phyloP scores from a whole-genome alignment of 148 eudicot genomes.

The Tetragonia tetragonoides region DNA sequence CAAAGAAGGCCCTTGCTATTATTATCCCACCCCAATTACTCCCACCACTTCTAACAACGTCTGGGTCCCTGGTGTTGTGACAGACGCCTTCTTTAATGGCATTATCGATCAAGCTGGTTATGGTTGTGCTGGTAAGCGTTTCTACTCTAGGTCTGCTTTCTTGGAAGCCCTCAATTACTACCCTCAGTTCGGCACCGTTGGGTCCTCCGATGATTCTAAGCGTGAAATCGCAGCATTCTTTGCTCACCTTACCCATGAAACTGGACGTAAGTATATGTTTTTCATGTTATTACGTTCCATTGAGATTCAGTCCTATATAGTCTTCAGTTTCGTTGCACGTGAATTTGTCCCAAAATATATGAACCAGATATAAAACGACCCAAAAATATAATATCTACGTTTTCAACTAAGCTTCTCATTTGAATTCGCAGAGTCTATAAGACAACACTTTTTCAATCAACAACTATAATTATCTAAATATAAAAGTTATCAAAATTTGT shows the following conservation, averaged over 20 bases:
- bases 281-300: not conserved
- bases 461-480: too few species aligned
- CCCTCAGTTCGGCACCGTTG: slow-evolving; percentile 46
- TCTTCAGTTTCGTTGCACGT: too few species aligned
- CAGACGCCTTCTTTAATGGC: slow-evolving; percentile 41
- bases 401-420: too few species aligned
- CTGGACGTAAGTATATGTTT: slow-evolving; percentile 50
- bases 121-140: slow-evolving; percentile 49
- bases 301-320: not conserved
- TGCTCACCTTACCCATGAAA: slow-evolving; percentile 67
- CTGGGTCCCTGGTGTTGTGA: slow-evolving; percentile 38
- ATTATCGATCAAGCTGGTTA: slow-evolving; percentile 36
- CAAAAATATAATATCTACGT: too few species aligned
- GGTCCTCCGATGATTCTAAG: slow-evolving; percentile 44
- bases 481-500: too few species aligned
- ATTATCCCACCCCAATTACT: not conserved
- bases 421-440: too few species aligned
- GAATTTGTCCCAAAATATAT: too few species aligned
- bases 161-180: slow-evolving; percentile 37
- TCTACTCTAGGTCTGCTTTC: slow-evolving; percentile 42
- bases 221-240: slow-evolving; percentile 68
- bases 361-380: too few species aligned
- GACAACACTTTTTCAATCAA: too few species aligned
- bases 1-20: slow-evolving; percentile 37
- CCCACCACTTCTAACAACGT: slow-evolving; percentile 13